Base-by-base conservation (phyloP, 2,329 filamentous ascomycete species). In the Pseudocercospora pini-densiflorae region DNA sequence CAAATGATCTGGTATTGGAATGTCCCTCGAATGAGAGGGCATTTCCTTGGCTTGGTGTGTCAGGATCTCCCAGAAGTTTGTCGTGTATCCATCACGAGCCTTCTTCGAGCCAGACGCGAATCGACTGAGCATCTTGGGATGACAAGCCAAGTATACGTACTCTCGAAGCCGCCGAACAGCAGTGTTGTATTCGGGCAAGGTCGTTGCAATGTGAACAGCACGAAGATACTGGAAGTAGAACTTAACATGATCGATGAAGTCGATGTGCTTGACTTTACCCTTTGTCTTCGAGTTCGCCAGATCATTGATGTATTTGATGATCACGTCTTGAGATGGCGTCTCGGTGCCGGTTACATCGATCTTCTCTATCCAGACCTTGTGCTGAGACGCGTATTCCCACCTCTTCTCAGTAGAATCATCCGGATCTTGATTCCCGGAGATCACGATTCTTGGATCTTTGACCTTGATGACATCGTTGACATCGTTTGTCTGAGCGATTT, bases 61-160 rank as follows among this genome's bases (percentile, higher is more conserved):
- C 54, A 58, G n/a, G 2, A 58, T 58, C 24, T 58, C 54, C 54
- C 54, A 58, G 12, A 58, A 19, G 27, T 58, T 58, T 12, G 33
- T 23, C 54, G 33, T 29, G n/a, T 58, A 3, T 21, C 23, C 47
- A 66, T 16, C 40, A 19, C 40, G 40, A 45, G 40, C n/a, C 4
- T 4, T 45, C 40, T 19, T 45, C 4, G 40, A 45, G 3, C 40
- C 40, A 45, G 40, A 45, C 12, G 12, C 40, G 9, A 45, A 19
- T 19, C 40, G 40, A 14, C 12, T 45, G 40, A 45, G 40, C 40
- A 45, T 45, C n/a, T 45, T 45, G 12, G 40, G 40, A 45, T 45
- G n/a, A 19, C 40, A 45, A 3, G 12, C 12, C n/a, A 19, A 45
- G n/a, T 45, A 45, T 4, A 45, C 40, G 9, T 45, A 45, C 3